Percentiles rank a stretch among this genome's conserved stretches.
These are phyloP conservation scores for Adansonia gregorii DNA, from an alignment of 441 rosid species.

Conservation along the genomic window DNA sequence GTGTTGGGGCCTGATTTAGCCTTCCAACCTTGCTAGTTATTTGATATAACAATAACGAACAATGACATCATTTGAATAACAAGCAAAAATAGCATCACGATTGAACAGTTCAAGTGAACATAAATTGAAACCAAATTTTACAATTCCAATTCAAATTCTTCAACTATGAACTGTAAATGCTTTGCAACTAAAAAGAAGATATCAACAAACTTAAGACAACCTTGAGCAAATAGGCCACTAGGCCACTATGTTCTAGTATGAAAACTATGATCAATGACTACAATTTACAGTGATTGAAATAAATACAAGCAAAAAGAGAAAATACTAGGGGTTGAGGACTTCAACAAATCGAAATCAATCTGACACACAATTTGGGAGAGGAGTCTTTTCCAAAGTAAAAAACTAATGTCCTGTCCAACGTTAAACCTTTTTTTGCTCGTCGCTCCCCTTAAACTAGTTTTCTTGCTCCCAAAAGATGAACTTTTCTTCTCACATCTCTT, in stretches of 20 bases:
- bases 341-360: slow-evolving; percentile 21
- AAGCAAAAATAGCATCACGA: no score
- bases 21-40: no score
- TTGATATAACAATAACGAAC: no score
- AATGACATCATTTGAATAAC: no score
- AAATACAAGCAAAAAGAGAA: background rate
- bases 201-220: background rate
- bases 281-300: slow-evolving; percentile 25
- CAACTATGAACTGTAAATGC: slow-evolving; percentile 32
- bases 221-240: background rate
- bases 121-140: no score
- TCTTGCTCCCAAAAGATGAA: background rate
- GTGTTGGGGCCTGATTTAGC: no score
- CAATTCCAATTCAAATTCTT: background rate
- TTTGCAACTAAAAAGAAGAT: slow-evolving; percentile 10
- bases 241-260: slow-evolving; percentile 3
- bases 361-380: slow-evolving; percentile 12
- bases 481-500: slow-evolving; percentile 31
- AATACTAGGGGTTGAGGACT: background rate
- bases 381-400: no score
- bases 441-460: background rate
- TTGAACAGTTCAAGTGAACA: no score
- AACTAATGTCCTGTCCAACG: no score
- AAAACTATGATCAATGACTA: slow-evolving; percentile 19
- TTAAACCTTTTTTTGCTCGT: background rate